Base-by-base conservation (phyloP, 192 early-diverging fungal species). In the Coemansia sp. region DNA sequence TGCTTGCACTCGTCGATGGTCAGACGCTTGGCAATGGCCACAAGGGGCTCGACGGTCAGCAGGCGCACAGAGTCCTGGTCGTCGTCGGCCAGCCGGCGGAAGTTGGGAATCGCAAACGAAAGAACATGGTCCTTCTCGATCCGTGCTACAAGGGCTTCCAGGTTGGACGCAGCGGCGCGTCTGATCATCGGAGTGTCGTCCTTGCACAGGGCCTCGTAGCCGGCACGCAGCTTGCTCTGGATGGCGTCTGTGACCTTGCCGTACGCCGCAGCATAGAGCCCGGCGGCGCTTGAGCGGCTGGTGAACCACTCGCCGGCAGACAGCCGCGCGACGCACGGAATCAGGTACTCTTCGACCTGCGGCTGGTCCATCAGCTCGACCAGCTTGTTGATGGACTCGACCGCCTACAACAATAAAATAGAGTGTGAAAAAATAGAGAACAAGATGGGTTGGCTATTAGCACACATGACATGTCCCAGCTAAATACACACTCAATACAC, bases 131-230 rank as follows among this genome's bases (percentile, higher is more conserved):
- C 73, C 67, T 80, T 68, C 31, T 71, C 74, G n/a, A 84, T 66
- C 52, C 51, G 64, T 10, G 32, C 64, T 1, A 84, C 75, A 18
- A 84, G 55, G 17, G 64, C 66, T 65, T 60, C 70, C 18, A 85
- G 58, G 56, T 78, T 77, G 17, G 92, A 93, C 20, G 94, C 93
- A 29, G 95, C 93, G 0, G 96, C 93, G 63, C 97, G 88, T 66
- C 96, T 89, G 64, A 97, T 96, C 97, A 99, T 99, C 14, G 97
- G 97, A 34, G 94, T 97, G 52, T 94, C 94, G 79, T 99, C 97
- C 67, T 89, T 83, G 72, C 89, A 90, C 34, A 99, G 86, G 64
- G 89, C 87, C 45, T 85, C 87, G 72, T 90, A 97, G 33, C 91
- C 68, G 85, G 60, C 67, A n/a, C 93, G 88, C 67, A 99, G 87